Conservation (phyloP, 2,329 filamentous ascomycete species). For the Sarocladium strictum region DNA sequence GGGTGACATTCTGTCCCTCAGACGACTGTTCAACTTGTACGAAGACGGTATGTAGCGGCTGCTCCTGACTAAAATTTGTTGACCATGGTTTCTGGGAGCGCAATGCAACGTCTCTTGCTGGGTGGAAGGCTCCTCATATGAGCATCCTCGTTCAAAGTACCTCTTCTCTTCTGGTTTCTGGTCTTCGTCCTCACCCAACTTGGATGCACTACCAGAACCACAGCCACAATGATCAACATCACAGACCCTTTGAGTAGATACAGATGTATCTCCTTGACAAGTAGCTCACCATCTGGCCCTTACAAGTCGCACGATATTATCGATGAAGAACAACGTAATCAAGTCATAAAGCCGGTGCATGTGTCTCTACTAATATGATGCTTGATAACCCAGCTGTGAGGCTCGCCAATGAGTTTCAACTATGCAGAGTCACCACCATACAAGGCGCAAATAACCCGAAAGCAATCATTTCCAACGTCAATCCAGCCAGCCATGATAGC, state of each 20-base stretch:
- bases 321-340: conserved; percentile 39
- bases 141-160: conserved; percentile 31
- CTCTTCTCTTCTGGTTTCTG: conserved; percentile 69
- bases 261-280: conserved; percentile 38
- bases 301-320: conserved; percentile 41
- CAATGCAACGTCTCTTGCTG: no score
- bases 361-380: conserved; percentile 17
- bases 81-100: no score
- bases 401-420: conserved; percentile 21
- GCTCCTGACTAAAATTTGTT: no score
- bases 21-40: no score
- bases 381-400: neutral
- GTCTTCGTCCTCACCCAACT: conserved; percentile 60
- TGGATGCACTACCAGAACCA: conserved; percentile 15
- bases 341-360: conserved; percentile 36
- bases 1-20: no score
- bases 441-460: conserved; percentile 43
- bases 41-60: no score
- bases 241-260: conserved; percentile 28
- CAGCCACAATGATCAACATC: conserved; percentile 18
- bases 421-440: conserved; percentile 34
- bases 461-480: conserved; percentile 43
- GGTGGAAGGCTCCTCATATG: neutral
- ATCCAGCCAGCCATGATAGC: conserved; percentile 27
- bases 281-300: conserved; percentile 35